These are phyloP conservation scores for Hericium erinaceus DNA, from an alignment of 768 basidiomycete species.

Conservation along the genomic window DNA sequence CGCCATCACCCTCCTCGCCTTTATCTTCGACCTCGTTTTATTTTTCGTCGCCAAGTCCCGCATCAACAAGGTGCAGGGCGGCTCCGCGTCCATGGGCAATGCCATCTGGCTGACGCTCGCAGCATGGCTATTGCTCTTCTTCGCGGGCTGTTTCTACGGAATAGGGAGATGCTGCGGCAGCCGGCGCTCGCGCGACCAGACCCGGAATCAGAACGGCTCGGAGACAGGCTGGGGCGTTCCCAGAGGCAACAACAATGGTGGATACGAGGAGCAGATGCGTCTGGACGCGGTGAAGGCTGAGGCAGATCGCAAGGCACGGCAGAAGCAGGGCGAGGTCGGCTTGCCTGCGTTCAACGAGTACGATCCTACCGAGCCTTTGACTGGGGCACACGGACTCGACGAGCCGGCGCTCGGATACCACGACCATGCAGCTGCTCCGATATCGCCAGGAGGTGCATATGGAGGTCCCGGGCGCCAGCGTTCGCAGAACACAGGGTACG, in stretches of 20 bases:
- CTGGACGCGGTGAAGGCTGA: slow-evolving; percentile 83
- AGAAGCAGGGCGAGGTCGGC: slow-evolving; percentile 51
- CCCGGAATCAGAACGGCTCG: slow-evolving; percentile 4
- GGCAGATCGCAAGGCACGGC: slow-evolving; percentile 69
- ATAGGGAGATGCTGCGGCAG: slow-evolving; percentile 80
- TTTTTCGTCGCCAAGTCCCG: slow-evolving; percentile 86
- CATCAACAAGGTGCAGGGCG: slow-evolving; percentile 65
- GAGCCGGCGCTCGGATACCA: slow-evolving; percentile 23
- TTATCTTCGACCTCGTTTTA: slow-evolving; percentile 86
- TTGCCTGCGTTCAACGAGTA: slow-evolving; percentile 70
- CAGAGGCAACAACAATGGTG: slow-evolving; percentile 17
- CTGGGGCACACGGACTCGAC: slow-evolving; percentile 43
- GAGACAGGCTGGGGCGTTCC: slow-evolving; percentile 6
- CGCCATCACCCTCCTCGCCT: slow-evolving; percentile 69
- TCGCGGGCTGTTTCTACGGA: slow-evolving; percentile 83
- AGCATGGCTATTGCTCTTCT: slow-evolving; percentile 79
- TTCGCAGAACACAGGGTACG: slow-evolving; percentile 24
- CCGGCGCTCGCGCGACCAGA: slow-evolving; percentile 35
- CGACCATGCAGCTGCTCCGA: slow-evolving; percentile 11
- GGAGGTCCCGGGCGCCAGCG: slow-evolving; percentile 16
- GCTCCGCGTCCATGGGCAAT: slow-evolving; percentile 72
- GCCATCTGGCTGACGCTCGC: slow-evolving; percentile 88
- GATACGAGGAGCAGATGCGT: slow-evolving; percentile 58
- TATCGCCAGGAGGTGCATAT: slow-evolving; percentile 11
- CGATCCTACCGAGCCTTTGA: slow-evolving; percentile 52